Conservation (phyloP, 371 early-diverging fungal genomes). For the Mucor circinelloides region DNA sequence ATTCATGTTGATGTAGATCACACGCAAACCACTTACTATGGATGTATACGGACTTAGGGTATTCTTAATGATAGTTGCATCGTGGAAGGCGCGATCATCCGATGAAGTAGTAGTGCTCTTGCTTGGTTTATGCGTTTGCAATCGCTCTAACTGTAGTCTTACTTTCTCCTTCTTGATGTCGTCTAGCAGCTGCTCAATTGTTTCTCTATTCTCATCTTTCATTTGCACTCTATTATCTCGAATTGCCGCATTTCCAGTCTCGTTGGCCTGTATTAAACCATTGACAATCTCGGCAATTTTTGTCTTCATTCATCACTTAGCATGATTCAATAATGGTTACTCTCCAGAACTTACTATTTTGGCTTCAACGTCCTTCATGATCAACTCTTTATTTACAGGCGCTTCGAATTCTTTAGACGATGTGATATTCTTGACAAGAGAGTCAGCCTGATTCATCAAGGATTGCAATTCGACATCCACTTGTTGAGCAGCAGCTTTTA, state of each 20-base stretch:
- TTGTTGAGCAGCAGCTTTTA: conserved; percentile 22
- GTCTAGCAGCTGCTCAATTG: background rate
- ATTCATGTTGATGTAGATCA: background rate
- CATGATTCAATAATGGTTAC: background rate
- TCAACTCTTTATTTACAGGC: background rate
- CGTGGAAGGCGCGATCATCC: background rate
- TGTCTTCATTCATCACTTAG: background rate
- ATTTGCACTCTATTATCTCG: background rate
- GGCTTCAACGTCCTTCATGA: background rate
- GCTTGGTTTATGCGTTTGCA: background rate
- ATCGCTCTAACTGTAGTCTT: background rate
- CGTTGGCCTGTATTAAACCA: background rate
- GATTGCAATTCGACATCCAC: conserved; percentile 11
- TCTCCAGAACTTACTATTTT: background rate
- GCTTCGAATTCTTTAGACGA: background rate
- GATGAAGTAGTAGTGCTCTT: background rate
- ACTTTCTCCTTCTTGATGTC: background rate
- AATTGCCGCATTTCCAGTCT: background rate
- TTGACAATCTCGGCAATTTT: background rate
- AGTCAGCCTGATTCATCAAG: background rate
- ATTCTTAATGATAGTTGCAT: background rate
- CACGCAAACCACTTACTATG: background rate
- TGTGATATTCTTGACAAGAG: background rate
- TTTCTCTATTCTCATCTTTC: background rate
- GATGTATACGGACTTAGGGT: background rate